A percentile compares a stretch with the other conserved stretches of the same genome.
Evolutionary conservation across 805 yeast genomes (phyloP).

Genomic region (Grigorovia humatica): DNA sequence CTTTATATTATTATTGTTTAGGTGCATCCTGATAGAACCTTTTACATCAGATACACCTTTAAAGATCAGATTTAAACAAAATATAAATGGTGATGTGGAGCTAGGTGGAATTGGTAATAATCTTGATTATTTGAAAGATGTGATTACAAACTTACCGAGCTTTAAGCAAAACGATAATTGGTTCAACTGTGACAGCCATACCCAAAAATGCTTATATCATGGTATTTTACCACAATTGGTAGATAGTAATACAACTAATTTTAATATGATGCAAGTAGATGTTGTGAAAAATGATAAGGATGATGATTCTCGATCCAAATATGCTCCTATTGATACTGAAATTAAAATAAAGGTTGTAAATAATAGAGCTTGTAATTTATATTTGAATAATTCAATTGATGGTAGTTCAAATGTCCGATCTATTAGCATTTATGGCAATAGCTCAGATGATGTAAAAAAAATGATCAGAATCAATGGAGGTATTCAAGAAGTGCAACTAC

Average conservation of each 20-base stretch:
- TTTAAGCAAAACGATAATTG: slow-evolving; percentile 30
- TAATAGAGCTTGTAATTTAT: slow-evolving; percentile 54
- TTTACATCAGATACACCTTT: slow-evolving; percentile 50
- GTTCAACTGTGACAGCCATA: slow-evolving; percentile 33
- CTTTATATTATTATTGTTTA: neutral
- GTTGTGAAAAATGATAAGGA: slow-evolving; percentile 41
- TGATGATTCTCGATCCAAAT: slow-evolving; percentile 37
- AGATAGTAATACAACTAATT: slow-evolving; percentile 29
- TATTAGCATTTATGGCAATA: slow-evolving; percentile 36
- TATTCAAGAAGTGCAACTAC: slow-evolving; percentile 52
- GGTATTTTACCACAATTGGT: slow-evolving; percentile 40
- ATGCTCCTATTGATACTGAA: slow-evolving; percentile 58
- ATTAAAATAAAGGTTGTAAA: slow-evolving; percentile 46
- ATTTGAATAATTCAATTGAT: slow-evolving; percentile 37
- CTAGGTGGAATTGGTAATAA: slow-evolving; percentile 6
- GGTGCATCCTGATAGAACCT: slow-evolving; percentile 38
- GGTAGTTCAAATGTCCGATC: slow-evolving; percentile 54
- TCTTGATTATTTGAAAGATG: slow-evolving; percentile 25
- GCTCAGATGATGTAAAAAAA: slow-evolving; percentile 31
- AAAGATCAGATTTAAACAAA: slow-evolving; percentile 62
- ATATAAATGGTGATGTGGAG: slow-evolving; percentile 31
- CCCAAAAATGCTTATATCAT: slow-evolving; percentile 43
- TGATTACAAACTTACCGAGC: slow-evolving; percentile 57
- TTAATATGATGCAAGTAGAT: slow-evolving; percentile 38
- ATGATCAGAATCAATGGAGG: slow-evolving; percentile 47